Evolutionary conservation across 257 asterid species (phyloP).

Genomic region (Eucommia ulmoides): DNA sequence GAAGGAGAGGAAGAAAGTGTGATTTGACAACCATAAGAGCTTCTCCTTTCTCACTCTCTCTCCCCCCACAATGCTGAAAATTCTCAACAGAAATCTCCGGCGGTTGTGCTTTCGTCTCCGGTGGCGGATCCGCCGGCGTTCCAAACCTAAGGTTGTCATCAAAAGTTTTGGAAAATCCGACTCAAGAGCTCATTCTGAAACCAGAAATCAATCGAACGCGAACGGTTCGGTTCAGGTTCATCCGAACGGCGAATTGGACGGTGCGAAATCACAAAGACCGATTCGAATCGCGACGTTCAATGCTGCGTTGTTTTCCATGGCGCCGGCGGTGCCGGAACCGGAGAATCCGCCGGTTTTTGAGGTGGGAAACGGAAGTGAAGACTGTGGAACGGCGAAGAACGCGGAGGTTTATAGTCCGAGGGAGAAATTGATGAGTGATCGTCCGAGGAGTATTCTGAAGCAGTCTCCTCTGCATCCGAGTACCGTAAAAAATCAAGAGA

Average conservation of each 20-base stretch:
- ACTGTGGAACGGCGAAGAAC: constrained; percentile 19
- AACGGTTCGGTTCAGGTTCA: constrained; percentile 56
- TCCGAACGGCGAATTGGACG: constrained; percentile 38
- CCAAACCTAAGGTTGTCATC: constrained; percentile 42
- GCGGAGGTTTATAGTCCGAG: constrained; percentile 19
- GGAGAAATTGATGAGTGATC: constrained; percentile 38
- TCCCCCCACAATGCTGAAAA: constrained; percentile 25
- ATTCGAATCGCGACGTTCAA: constrained; percentile 70
- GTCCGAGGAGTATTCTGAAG: constrained; percentile 70
- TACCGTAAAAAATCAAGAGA: constrained; percentile 10
- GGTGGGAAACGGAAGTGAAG: constrained; percentile 4
- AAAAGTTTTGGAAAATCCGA: constrained; percentile 42
- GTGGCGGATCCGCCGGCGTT: constrained; percentile 51
- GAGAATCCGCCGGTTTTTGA: constrained; percentile 22
- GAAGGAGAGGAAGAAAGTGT: too few relatives aligned
- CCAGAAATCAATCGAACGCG: constrained; percentile 8
- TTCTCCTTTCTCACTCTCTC: too few relatives aligned
- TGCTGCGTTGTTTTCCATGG: constrained; percentile 98
- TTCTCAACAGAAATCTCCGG: constrained; percentile 41
- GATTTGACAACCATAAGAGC: too few relatives aligned
- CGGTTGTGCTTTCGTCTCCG: constrained; percentile 42
- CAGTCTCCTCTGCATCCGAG: constrained; percentile 57
- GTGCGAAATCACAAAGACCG: constrained; percentile 16
- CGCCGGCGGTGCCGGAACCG: constrained; percentile 57
- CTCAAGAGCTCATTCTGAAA: constrained; percentile 22